phyloP scores from a whole-genome alignment of 2,329 filamentous ascomycete genomes.

The Hortaea werneckii region DNA sequence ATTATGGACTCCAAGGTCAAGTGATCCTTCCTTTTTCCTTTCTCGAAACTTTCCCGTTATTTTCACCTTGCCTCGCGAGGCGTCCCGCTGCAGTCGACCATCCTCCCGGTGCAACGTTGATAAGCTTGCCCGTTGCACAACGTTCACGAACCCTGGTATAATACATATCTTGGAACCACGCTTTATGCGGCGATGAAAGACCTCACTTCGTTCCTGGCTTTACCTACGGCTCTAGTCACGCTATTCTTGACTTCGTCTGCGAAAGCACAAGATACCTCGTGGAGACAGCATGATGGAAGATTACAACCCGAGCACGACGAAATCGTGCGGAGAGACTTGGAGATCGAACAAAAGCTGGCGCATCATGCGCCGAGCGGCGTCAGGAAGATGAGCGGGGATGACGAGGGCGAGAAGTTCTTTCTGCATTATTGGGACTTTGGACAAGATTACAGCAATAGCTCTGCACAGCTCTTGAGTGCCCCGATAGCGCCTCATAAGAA shows the following conservation, averaged over 20 bases:
- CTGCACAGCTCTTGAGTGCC: slow-evolving; percentile 21
- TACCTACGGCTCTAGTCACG: slow-evolving; percentile 18
- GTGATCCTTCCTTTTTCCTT: not conserved
- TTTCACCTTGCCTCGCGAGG: not conserved
- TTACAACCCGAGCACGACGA: slow-evolving; percentile 34
- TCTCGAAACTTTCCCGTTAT: not conserved
- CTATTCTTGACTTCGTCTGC: slow-evolving; percentile 7
- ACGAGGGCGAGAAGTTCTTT: slow-evolving; percentile 65
- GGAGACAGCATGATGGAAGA: not conserved
- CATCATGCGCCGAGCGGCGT: slow-evolving; percentile 49
- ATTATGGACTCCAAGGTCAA: not conserved
- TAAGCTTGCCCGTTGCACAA: not conserved
- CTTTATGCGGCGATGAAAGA: slow-evolving; percentile 11
- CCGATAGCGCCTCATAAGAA: slow-evolving; percentile 43
- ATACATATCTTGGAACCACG: not conserved
- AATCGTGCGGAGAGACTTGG: slow-evolving; percentile 31
- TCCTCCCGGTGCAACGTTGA: not conserved
- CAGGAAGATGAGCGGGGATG: slow-evolving; percentile 59
- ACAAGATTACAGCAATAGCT: slow-evolving; percentile 6
- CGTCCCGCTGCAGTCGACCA: not conserved
- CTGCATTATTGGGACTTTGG: slow-evolving; percentile 52
- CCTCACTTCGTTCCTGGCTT: slow-evolving; percentile 11
- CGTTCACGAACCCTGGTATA: not conserved
- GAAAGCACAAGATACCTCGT: slow-evolving; percentile 16
- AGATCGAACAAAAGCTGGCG: slow-evolving; percentile 30